These are phyloP conservation scores for Paecilomyces variotii DNA, from an alignment of 2,329 filamentous ascomycete species.

Conservation along the genomic window DNA sequence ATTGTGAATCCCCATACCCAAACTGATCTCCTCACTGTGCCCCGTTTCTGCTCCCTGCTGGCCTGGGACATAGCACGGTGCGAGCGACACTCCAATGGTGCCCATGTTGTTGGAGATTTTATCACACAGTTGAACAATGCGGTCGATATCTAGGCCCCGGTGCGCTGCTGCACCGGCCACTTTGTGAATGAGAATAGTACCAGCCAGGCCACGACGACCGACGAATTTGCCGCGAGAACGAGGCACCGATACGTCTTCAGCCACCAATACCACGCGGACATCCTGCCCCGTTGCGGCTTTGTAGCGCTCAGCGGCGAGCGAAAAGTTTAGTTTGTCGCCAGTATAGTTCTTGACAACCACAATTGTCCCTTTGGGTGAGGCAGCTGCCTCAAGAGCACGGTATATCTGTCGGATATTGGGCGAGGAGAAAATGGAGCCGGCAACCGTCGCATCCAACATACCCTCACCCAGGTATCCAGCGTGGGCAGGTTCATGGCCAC, in stretches of 20 bases:
- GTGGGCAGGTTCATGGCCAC: constrained; percentile 4
- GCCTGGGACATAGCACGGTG: not conserved
- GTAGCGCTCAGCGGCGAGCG: constrained; percentile 1
- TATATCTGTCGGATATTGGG: not conserved
- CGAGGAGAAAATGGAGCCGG: constrained; percentile 1
- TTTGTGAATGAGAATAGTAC: constrained; percentile 54
- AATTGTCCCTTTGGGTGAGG: not conserved
- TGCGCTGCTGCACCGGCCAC: constrained; percentile 46
- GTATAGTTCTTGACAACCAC: constrained; percentile 4
- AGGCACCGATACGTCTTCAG: constrained; percentile 55
- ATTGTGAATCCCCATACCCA: constrained; percentile 62
- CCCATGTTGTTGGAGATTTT: not conserved
- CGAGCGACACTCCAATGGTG: not conserved
- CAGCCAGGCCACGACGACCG: constrained; percentile 54
- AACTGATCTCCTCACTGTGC: constrained; percentile 47
- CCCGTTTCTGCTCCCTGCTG: constrained; percentile 13
- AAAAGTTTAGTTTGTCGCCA: constrained; percentile 3
- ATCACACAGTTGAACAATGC: not conserved
- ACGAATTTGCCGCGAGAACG: constrained; percentile 42
- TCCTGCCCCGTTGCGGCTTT: not conserved
- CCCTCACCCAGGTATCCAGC: constrained; percentile 2
- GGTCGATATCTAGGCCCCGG: constrained; percentile 40
- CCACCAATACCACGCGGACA: not conserved
- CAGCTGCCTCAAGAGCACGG: not conserved
- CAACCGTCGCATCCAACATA: constrained; percentile 1